Percentiles rank a stretch among this genome's conserved stretches.
phyloP scores from a whole-genome alignment of 2,329 filamentous ascomycete genomes.

The Neofusicoccum sp. region DNA sequence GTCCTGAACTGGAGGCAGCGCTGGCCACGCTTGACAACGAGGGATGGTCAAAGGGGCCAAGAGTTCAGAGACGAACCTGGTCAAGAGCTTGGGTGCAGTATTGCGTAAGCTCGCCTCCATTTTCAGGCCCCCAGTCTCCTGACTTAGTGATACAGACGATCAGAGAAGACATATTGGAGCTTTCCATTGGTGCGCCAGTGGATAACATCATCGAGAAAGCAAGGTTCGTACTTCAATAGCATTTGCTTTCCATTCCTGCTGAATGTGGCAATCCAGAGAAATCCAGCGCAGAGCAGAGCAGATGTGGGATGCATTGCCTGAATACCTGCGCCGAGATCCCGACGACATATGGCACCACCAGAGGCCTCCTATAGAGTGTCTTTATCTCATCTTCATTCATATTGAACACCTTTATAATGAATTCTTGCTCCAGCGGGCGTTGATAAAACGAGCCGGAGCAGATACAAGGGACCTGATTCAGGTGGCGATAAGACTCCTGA shows the following conservation, averaged over 20 bases:
- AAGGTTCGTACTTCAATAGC: conserved; percentile 23
- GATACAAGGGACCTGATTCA: conserved; percentile 38
- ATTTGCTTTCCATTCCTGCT: background rate
- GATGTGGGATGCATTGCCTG: conserved; percentile 32
- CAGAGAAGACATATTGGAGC: conserved; percentile 61
- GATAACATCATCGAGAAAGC: conserved; percentile 43
- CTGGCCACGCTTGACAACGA: conserved; percentile 5
- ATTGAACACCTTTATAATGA: conserved; percentile 59
- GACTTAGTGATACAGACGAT: background rate
- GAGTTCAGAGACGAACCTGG: conserved; percentile 49
- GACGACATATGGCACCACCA: conserved; percentile 21
- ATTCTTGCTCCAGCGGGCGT: conserved; percentile 61
- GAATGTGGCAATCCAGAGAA: conserved; percentile 16
- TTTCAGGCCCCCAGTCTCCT: conserved; percentile 36
- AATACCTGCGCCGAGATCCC: conserved; percentile 30
- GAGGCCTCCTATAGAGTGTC: conserved; percentile 41
- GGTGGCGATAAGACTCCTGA: conserved; percentile 42
- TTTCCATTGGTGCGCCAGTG: conserved; percentile 50
- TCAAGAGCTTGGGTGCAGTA: conserved; percentile 52
- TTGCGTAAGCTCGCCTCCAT: conserved; percentile 31
- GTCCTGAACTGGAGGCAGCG: background rate
- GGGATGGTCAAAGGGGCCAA: conserved; percentile 36
- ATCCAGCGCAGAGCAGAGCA: conserved; percentile 29
- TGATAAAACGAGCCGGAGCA: conserved; percentile 37
- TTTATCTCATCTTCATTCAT: conserved; percentile 48